phyloP scores from a whole-genome alignment of 2,329 filamentous ascomycete species.

The Paecilomyces sp. region DNA sequence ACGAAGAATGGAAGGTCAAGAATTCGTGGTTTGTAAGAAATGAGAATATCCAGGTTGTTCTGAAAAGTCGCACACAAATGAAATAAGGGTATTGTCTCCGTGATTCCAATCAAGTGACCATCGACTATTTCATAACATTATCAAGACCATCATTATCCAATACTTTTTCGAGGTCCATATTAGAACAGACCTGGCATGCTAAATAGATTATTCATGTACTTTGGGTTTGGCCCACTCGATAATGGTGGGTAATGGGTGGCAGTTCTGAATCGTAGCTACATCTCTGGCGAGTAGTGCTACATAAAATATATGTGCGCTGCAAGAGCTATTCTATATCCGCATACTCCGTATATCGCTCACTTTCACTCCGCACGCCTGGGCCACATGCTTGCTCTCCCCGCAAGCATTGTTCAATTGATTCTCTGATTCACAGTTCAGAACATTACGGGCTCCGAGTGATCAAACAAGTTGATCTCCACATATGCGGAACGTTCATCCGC shows the following conservation, averaged over 20 bases:
- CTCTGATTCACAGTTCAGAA: too few relatives aligned
- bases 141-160: neutral
- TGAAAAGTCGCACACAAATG: neutral
- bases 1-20: constrained; percentile 31
- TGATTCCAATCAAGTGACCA: neutral
- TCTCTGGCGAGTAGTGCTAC: neutral
- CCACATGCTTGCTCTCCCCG: neutral
- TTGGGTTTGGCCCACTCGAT: neutral
- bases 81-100: neutral
- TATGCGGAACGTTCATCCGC: neutral
- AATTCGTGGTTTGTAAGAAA: constrained; percentile 37
- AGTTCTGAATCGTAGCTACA: neutral
- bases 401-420: too few relatives aligned
- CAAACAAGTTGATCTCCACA: neutral
- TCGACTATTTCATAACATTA: too few relatives aligned
- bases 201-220: neutral
- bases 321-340: too few relatives aligned
- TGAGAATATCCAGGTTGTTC: constrained; percentile 8
- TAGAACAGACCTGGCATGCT: neutral
- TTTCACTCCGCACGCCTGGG: too few relatives aligned
- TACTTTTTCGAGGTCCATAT: neutral
- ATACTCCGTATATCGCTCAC: too few relatives aligned
- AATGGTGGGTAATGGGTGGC: neutral
- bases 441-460: too few relatives aligned
- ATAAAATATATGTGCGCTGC: too few relatives aligned